Base-by-base conservation (phyloP, 2,329 filamentous ascomycete genomes). In the Cercospora beticola region DNA sequence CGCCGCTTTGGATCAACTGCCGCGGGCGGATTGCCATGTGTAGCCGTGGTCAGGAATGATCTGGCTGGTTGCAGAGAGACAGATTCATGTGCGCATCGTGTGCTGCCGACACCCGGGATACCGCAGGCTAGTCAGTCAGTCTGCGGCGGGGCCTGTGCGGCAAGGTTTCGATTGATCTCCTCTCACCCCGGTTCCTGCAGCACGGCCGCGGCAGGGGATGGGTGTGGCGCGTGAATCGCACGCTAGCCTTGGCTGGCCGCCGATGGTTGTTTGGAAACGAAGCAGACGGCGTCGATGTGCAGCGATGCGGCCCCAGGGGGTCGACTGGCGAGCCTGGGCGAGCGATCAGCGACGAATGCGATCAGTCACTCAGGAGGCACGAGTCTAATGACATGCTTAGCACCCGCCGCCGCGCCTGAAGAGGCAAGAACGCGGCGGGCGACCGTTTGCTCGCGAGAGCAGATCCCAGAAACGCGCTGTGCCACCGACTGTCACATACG, bases 401-500 rank as follows among this genome's bases (percentile, higher is more conserved):
- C 60, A 36, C 26, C 36, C 64, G 64, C 59, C 60, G 56, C 63
- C 59, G 33, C 33, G 14, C 58, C 52, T 23, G 54, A 57, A 30
- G 54, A 57, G 26, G 26, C 23, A 31, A 57, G 28, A 43, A 33
- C 57, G 46, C 33, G 33, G 58, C 43, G 43, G 63, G 62, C 65
- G 70, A 68, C 33, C 65, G 59, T 31, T 57, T 23, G 23, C 43
- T 57, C 62, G 62, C 64, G 69, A 70, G 70, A 62, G 65, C 57
- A 64, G 60, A 70, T 70, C 64, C 70, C 64, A 66, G 64, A 68
- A 46, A 57, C 59, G 66, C 54, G 40, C 49, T 62, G 30, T 61
- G 49, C 68, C 68, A 70, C 70, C 67, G 65, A 36, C 64, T 71
- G 65, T 63, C 66, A 70, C 58, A 62, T 40, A 63, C 57, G 30